A percentile compares a stretch with the other conserved stretches of the same genome.
phyloP scores from a whole-genome alignment of 2,329 filamentous ascomycete species.

The Diplodia intermedia region DNA sequence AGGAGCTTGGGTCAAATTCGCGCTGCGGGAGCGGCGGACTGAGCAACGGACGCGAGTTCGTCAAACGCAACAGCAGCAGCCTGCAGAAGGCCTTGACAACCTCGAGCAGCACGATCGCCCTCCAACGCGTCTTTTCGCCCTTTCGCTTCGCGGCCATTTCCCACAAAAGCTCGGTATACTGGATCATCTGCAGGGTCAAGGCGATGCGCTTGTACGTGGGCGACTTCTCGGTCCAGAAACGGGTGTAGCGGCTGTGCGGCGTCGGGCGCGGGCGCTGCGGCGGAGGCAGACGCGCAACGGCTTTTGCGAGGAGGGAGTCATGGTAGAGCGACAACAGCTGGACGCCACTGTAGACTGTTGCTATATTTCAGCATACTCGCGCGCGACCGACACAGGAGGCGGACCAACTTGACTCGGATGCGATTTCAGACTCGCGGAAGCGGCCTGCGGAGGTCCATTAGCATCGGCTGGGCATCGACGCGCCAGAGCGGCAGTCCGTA shows the following conservation, averaged over 20 bases:
- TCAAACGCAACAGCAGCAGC: constrained; percentile 79
- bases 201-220: constrained; percentile 81
- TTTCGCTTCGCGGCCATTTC: constrained; percentile 94
- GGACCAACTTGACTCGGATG: constrained; percentile 78
- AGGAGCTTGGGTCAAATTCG: constrained; percentile 72
- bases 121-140: constrained; percentile 83
- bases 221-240: constrained; percentile 67
- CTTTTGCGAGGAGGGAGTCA: constrained; percentile 79
- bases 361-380: constrained; percentile 36
- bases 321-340: constrained; percentile 93
- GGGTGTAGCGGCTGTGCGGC: constrained; percentile 68
- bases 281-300: constrained; percentile 63
- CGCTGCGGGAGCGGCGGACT: constrained; percentile 86
- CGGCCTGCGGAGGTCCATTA: constrained; percentile 62
- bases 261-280: constrained; percentile 60
- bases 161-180: constrained; percentile 95
- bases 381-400: constrained; percentile 29
- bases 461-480: neutral
- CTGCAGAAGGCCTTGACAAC: constrained; percentile 84
- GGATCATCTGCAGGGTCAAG: constrained; percentile 83
- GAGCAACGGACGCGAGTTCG: constrained; percentile 80
- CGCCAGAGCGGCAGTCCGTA: constrained; percentile 43
- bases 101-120: constrained; percentile 84
- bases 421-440: constrained; percentile 90
- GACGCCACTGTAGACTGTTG: constrained; percentile 77